Evolutionary conservation across 306 rosid genomes (phyloP), one percentile per base, ranked within the genome.

Genomic region (Inga oerstediana): DNA sequence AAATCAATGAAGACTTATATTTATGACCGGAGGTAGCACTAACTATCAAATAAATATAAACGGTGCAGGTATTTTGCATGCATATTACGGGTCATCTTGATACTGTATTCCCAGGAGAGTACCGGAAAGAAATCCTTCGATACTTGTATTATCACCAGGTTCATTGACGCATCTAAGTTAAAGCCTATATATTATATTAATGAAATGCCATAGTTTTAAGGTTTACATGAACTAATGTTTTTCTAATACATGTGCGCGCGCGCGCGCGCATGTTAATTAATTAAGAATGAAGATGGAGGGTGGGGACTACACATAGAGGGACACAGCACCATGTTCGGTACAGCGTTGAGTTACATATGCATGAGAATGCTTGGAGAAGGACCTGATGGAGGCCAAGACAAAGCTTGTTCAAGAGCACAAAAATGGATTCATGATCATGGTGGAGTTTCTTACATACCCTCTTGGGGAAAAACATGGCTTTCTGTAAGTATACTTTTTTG

Each of bases 391-490:
- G 97, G 94, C 14, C 73, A 65, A 37, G 84, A 90, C 58, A 72
- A 89, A 78, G 94, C 93, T 64, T 92, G 97, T 75, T 89, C 79
- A 13, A 86, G 89, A 88, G 98, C 91, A 17, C 84, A 90, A 58
- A 88, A 83, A 2, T 92, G 98, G 98, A 94, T 94, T 79, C 93
- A 44, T 74, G 89, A 92, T 80, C 98, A 92, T 37, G 95, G 92
- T 22, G 78, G 92, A 27, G 91, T 65, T 1, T 86, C 95, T 19
- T 83, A 89, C 77, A 92, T 89, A 67, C 89, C 93, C 56, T 91
- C 97, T 0, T 94, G 98, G 98, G 98, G 98, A 17, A 94, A 94
- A 86, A 84, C 91, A 2, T 92, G 97, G 98, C 94, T 94, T 73
- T 92, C 97, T 82, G 97, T 93, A 88, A 8, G 27, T 52, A 39